Conservation (phyloP, 1,284 basidiomycete species). For the Pterula multifida region DNA sequence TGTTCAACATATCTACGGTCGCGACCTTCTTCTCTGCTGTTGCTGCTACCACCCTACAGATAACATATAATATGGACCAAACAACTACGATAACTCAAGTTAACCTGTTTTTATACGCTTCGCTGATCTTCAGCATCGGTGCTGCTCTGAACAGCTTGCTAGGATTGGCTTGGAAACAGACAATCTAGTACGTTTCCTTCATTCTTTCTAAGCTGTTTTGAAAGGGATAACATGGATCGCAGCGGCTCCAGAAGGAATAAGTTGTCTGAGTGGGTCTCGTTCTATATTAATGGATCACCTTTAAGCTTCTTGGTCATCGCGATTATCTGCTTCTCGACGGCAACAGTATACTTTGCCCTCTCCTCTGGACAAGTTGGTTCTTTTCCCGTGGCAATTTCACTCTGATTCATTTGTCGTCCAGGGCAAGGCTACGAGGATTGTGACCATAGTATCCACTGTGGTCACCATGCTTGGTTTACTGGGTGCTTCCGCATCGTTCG, state of each 20-base stretch:
- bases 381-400: neutral
- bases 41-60: constrained; percentile 32
- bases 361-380: constrained; percentile 30
- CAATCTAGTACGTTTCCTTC: constrained; percentile 38
- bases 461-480: neutral
- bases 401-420: neutral
- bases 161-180: constrained; percentile 47
- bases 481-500: neutral
- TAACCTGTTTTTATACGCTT: constrained; percentile 51
- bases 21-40: constrained; percentile 26
- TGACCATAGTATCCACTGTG: neutral
- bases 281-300: neutral
- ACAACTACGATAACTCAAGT: constrained; percentile 19
- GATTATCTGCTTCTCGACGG: constrained; percentile 43
- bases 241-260: constrained; percentile 28
- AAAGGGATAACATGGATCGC: neutral
- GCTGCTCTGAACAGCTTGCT: constrained; percentile 48
- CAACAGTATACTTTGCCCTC: constrained; percentile 41
- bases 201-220: neutral
- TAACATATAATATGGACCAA: constrained; percentile 16
- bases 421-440: neutral
- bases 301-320: constrained; percentile 42
- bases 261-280: constrained; percentile 18
- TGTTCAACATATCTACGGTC: constrained; percentile 43
- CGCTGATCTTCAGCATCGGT: constrained; percentile 50